Base-by-base conservation (phyloP, 129 eudicot species). In the Daucus carota region DNA sequence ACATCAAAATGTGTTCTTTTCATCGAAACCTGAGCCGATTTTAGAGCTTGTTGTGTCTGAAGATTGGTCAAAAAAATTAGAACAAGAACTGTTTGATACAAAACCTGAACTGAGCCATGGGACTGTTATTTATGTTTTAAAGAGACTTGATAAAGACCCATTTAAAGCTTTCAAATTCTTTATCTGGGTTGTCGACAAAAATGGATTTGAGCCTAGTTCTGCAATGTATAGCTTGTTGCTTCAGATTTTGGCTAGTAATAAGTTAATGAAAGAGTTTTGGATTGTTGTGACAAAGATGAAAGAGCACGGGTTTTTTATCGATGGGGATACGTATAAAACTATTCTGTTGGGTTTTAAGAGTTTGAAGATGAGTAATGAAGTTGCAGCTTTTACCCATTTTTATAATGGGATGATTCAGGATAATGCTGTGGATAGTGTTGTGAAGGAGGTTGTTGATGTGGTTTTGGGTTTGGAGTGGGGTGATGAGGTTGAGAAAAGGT, bases 181-280 rank as follows among this genome's bases (percentile, higher is more conserved):
- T 69, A 86, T 88, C 40, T 94, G 89, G 94, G 84, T 76, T 45
- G 72, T 83, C 73, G 79, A 52, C 40, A 48, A 76, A 77, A 78
- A 50, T 67, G 93, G 93, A 78, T 91, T 94, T 79, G 81, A 82
- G 63, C 94, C 99, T 3, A 94, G 86, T 72, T 91, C 88, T 20
- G 12, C 85, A 3, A 69, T 87, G 47, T 94, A 89, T 81, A 84
- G 91, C 50, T 74, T 94, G 50, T 73, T 91, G 86, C 88, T 94
- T 66, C 73, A 93, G 68, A 76, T 86, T 77, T 91, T 84, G 46
- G 97, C 85, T 57, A 78, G 83, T 45, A 83, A 82, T 69, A 84
- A 80, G 0, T 80, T 84, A 48, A 63, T 91, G 85, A 85, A 87
- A 74, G 83, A 83, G 79, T 91, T 94, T 73, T 94, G 99, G 99